Percentiles rank a stretch among this genome's conserved stretches.
These are phyloP conservation scores for Talaromyces marneffei DNA, from an alignment of 2,329 filamentous ascomycete genomes.

Conservation along the genomic window DNA sequence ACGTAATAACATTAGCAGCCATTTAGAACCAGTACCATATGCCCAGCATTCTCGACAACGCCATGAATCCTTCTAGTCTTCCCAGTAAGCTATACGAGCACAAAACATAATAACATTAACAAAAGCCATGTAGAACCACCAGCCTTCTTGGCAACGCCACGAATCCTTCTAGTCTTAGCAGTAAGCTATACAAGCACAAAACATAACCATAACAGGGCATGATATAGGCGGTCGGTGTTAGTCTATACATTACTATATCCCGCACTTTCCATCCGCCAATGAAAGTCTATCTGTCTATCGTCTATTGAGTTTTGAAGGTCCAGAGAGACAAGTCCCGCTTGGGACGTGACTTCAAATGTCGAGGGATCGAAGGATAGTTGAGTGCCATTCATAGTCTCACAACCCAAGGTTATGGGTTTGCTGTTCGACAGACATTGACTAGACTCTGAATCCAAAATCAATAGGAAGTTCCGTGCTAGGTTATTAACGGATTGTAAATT, in stretches of 20 bases:
- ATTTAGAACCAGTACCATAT: no score
- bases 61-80: no score
- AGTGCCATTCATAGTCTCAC: neutral
- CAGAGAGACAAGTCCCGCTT: neutral
- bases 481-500: slow-evolving; percentile 10
- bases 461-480: slow-evolving; percentile 5
- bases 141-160: neutral
- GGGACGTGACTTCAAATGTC: neutral
- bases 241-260: neutral
- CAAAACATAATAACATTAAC: no score
- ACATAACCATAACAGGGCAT: neutral
- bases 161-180: neutral
- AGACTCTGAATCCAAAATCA: neutral
- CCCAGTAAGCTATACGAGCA: no score
- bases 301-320: neutral
- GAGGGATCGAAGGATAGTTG: neutral
- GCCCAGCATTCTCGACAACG: no score
- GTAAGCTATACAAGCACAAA: neutral
- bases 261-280: neutral
- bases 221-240: neutral
- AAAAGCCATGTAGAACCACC: neutral
- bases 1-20: no score
- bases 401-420: neutral
- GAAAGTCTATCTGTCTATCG: neutral
- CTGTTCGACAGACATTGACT: neutral